A percentile compares a stretch with the other conserved stretches of the same genome.
phyloP scores from a whole-genome alignment of 495 filamentous ascomycete species.

The Aspergillus mulundensis region DNA sequence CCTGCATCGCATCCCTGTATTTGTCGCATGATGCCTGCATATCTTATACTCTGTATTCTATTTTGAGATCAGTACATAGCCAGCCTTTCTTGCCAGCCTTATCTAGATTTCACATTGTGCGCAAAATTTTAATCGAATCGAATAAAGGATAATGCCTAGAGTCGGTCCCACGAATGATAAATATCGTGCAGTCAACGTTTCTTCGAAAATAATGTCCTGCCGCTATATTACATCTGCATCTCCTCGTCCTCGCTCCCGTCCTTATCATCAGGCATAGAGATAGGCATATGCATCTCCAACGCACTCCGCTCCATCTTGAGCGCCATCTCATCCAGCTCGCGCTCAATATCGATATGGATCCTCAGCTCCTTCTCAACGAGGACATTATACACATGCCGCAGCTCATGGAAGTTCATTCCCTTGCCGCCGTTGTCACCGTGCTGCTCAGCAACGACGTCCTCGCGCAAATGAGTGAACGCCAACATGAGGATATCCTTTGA shows the following conservation, averaged over 20 bases:
- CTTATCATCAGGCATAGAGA: slow-evolving; percentile 27
- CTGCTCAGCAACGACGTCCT: slow-evolving; percentile 13
- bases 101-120: too few species aligned
- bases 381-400: slow-evolving; percentile 45
- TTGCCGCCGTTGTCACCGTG: slow-evolving; percentile 2
- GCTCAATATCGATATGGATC: slow-evolving; percentile 43
- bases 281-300: slow-evolving; percentile 15
- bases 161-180: too few species aligned
- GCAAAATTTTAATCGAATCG: too few species aligned
- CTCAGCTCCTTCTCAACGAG: slow-evolving; percentile 52
- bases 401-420: slow-evolving; percentile 37
- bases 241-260: slow-evolving; percentile 25
- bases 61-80: background rate
- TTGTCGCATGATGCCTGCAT: slow-evolving; percentile 15
- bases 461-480: slow-evolving; percentile 52
- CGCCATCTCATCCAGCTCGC: slow-evolving; percentile 22
- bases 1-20: slow-evolving; percentile 13
- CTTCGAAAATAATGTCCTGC: too few species aligned
- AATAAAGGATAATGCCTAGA: too few species aligned
- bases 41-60: slow-evolving; percentile 11
- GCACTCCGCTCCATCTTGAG: slow-evolving; percentile 11
- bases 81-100: background rate
- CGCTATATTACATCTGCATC: slow-evolving; percentile 19
- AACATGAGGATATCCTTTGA: slow-evolving; percentile 65
- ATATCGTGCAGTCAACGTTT: too few species aligned